Conservation (phyloP, 2,329 filamentous ascomycete species). For the Colletotrichum euphorbiae region DNA sequence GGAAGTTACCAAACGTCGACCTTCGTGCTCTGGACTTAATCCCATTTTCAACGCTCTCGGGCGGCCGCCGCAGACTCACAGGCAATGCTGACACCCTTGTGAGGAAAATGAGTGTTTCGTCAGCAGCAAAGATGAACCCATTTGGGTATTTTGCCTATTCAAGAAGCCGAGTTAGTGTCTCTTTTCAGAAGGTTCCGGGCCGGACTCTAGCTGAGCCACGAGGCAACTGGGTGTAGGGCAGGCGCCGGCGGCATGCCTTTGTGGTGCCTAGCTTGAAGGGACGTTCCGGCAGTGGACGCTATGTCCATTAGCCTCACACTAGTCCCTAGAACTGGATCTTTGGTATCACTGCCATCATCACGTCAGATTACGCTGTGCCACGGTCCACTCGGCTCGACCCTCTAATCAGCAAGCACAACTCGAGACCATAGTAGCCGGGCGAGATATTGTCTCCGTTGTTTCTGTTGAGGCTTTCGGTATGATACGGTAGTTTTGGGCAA, state of each 20-base stretch:
- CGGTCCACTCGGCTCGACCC: not conserved
- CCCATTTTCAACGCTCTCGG: not conserved
- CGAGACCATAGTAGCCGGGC: not conserved
- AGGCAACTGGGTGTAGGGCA: slow-evolving; percentile 5
- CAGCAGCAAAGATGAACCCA: not conserved
- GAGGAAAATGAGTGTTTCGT: not conserved
- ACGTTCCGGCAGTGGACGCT: not conserved
- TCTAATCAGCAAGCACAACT: slow-evolving; percentile 10
- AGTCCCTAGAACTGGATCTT: not conserved
- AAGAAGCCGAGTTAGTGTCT: slow-evolving; percentile 3
- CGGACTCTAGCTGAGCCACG: not conserved
- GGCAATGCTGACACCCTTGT: slow-evolving; percentile 13
- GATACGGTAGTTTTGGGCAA: not conserved
- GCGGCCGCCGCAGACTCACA: slow-evolving; percentile 11
- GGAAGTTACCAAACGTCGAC: no score
- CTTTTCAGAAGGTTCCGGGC: not conserved
- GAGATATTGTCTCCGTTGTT: not conserved
- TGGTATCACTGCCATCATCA: slow-evolving; percentile 5
- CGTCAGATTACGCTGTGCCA: slow-evolving; percentile 7
- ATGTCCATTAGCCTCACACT: slow-evolving; percentile 2
- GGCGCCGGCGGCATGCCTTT: not conserved
- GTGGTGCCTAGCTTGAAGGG: not conserved
- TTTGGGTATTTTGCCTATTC: not conserved
- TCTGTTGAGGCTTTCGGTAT: not conserved
- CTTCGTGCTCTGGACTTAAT: not conserved